Percentiles rank a stretch among this genome's conserved stretches.
These are phyloP conservation scores for Aspergillus sp. DNA, from an alignment of 2,329 filamentous ascomycete genomes.

Conservation along the genomic window DNA sequence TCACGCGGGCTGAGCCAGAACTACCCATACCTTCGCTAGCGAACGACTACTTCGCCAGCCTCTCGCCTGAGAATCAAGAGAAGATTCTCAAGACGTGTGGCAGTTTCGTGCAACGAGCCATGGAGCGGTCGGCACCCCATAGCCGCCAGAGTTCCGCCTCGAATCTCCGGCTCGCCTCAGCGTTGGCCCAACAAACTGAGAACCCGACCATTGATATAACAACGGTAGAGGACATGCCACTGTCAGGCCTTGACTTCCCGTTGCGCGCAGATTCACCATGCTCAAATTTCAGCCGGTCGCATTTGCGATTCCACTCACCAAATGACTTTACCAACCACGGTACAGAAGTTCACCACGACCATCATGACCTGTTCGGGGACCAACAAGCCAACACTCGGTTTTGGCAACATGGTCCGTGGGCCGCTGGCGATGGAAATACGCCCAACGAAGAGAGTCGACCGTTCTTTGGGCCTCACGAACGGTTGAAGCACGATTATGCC, in stretches of 20 bases:
- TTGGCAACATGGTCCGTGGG: constrained; percentile 46
- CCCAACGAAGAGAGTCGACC: constrained; percentile 44
- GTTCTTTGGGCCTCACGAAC: constrained; percentile 45
- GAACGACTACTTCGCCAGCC: constrained; percentile 42
- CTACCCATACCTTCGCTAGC: constrained; percentile 41
- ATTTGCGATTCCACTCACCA: constrained; percentile 43
- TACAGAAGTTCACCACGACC: constrained; percentile 38
- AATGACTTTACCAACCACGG: constrained; percentile 42
- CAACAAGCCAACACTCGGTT: constrained; percentile 47
- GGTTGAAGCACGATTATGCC: constrained; percentile 45
- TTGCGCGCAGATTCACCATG: constrained; percentile 44
- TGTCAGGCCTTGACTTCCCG: constrained; percentile 38
- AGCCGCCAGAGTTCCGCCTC: constrained; percentile 39
- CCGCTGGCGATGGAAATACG: constrained; percentile 42
- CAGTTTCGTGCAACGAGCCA: constrained; percentile 40
- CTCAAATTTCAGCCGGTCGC: constrained; percentile 44
- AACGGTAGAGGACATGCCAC: constrained; percentile 38
- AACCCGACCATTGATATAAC: constrained; percentile 46
- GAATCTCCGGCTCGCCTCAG: constrained; percentile 39
- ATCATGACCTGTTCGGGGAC: constrained; percentile 46
- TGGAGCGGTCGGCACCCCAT: constrained; percentile 37
- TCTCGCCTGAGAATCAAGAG: constrained; percentile 41
- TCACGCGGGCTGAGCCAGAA: constrained; percentile 34
- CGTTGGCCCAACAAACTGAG: constrained; percentile 40
- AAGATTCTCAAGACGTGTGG: constrained; percentile 46